Evolutionary conservation across 805 yeast genomes (phyloP).

Genomic region (Monosporozyma siamensis): DNA sequence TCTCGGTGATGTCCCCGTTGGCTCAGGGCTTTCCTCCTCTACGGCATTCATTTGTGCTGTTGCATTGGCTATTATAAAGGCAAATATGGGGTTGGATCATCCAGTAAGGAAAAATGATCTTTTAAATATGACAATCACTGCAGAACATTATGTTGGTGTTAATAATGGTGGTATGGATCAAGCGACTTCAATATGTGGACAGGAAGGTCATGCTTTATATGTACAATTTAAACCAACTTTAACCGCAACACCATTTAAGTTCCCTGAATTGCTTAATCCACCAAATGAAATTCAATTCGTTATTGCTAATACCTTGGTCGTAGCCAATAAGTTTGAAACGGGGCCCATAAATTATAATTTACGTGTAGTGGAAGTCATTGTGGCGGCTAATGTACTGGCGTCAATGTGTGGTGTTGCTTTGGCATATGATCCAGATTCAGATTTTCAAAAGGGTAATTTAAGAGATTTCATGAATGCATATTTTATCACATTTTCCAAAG

Average conservation of each 20-base stretch:
- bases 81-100: constrained; percentile 35
- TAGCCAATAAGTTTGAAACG: constrained; percentile 59
- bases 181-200: constrained; percentile 61
- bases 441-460: constrained; percentile 41
- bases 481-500: constrained; percentile 23
- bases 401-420: constrained; percentile 35
- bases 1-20: constrained; percentile 62
- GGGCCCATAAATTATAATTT: constrained; percentile 62
- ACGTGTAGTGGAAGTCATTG: constrained; percentile 61
- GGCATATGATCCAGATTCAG: constrained; percentile 12
- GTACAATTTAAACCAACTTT: constrained; percentile 54
- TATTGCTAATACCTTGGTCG: constrained; percentile 52
- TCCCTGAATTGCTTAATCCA: constrained; percentile 36
- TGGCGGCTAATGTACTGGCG: constrained; percentile 54
- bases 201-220: constrained; percentile 45
- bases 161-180: constrained; percentile 80
- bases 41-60: constrained; percentile 66
- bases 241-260: constrained; percentile 43
- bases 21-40: constrained; percentile 61
- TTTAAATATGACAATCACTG: constrained; percentile 50
- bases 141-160: constrained; percentile 65
- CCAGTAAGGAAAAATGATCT: constrained; percentile 42
- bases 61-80: constrained; percentile 46
- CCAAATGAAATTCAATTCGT: constrained; percentile 43
- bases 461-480: constrained; percentile 54